Evolutionary conservation across 371 early-diverging fungal genomes (phyloP).

Genomic region (Mucor sp.): DNA sequence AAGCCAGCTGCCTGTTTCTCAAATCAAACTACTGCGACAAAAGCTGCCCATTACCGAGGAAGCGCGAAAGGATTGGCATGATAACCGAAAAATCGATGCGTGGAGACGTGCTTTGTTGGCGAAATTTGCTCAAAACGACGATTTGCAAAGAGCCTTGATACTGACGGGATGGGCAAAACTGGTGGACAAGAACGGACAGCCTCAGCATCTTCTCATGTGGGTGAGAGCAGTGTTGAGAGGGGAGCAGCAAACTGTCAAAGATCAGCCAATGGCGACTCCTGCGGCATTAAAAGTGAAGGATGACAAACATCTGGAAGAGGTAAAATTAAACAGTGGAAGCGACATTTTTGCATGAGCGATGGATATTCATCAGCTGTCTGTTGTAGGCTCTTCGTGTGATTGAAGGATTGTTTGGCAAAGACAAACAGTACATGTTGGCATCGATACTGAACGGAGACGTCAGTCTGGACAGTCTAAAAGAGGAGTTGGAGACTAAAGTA

Average conservation of each 20-base stretch:
- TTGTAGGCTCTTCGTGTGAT: slow-evolving; percentile 23
- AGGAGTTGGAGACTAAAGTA: not conserved
- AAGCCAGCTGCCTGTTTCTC: slow-evolving; percentile 14
- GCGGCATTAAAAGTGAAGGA: slow-evolving; percentile 11
- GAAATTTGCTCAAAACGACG: slow-evolving; percentile 37
- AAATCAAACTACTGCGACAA: slow-evolving; percentile 8
- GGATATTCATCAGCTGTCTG: not conserved
- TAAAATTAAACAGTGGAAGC: not conserved
- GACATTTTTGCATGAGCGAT: not conserved
- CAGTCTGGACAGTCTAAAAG: not conserved
- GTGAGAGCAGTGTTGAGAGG: slow-evolving; percentile 29
- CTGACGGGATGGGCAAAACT: slow-evolving; percentile 36
- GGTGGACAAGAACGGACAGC: slow-evolving; percentile 13
- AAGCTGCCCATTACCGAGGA: slow-evolving; percentile 9
- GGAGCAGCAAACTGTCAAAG: slow-evolving; percentile 14
- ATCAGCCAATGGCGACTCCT: not conserved
- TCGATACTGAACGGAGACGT: slow-evolving; percentile 6
- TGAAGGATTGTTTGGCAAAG: slow-evolving; percentile 31
- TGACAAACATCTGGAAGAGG: slow-evolving; percentile 19
- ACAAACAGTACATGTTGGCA: slow-evolving; percentile 18
- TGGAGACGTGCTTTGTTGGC: slow-evolving; percentile 29
- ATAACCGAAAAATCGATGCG: slow-evolving; percentile 15
- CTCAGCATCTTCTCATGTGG: slow-evolving; percentile 29
- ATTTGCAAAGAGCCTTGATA: slow-evolving; percentile 29
- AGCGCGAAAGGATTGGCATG: slow-evolving; percentile 17